A percentile compares a stretch with the other conserved stretches of the same genome.
Evolutionary conservation across 2,329 filamentous ascomycete species (phyloP).

Genomic region (Talaromyces sp.): DNA sequence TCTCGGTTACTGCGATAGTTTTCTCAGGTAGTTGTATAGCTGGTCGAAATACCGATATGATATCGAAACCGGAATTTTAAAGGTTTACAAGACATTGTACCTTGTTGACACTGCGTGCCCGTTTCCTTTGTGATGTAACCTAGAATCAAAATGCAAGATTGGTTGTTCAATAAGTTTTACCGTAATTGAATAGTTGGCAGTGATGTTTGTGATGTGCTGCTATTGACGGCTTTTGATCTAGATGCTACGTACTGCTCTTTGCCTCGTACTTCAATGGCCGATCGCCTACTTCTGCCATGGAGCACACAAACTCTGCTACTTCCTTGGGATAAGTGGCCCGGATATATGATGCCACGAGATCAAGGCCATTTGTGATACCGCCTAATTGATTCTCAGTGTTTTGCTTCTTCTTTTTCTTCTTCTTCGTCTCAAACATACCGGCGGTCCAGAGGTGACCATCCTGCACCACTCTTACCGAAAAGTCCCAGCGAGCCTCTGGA

Average conservation of each 20-base stretch:
- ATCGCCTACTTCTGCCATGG: constrained; percentile 28
- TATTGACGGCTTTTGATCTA: neutral
- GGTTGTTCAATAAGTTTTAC: neutral
- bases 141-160: constrained; percentile 8
- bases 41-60: neutral
- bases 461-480: constrained; percentile 12
- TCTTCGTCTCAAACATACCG: constrained; percentile 12
- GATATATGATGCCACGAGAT: constrained; percentile 19
- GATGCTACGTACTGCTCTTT: neutral
- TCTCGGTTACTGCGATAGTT: neutral
- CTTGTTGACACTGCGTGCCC: constrained; percentile 9
- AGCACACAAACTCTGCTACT: constrained; percentile 28
- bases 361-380: constrained; percentile 23
- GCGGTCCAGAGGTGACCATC: constrained; percentile 23
- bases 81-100: neutral
- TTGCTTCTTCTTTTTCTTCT: neutral
- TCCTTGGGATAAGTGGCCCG: constrained; percentile 15
- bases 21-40: neutral
- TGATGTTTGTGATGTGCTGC: neutral
- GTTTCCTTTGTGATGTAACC: constrained; percentile 14
- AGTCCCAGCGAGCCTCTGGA: constrained; percentile 20
- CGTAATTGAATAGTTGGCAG: neutral
- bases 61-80: neutral
- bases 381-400: constrained; percentile 8
- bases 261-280: neutral